Base-by-base conservation (phyloP, 129 eudicot genomes). In the Saussurea involucrata region DNA sequence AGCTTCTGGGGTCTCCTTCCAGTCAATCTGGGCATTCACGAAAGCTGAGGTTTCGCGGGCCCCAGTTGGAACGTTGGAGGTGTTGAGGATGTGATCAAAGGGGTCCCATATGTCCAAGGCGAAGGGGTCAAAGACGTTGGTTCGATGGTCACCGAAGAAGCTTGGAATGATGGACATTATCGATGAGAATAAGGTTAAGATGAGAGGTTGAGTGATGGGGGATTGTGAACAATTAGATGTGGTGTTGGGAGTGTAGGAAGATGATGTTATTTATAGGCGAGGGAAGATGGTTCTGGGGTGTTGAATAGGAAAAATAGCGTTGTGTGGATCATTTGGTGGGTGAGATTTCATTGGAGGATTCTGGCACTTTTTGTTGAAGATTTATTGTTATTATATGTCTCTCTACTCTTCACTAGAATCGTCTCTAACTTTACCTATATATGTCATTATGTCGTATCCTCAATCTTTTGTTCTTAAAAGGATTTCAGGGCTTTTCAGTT, bases 161-260 rank as follows among this genome's bases (percentile, higher is more conserved):
- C 87, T 83, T 69, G 90, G 88, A 74, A 82, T 79, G 9, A 89
- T 77, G 15, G 90, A 76, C 93, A 89, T 86, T 68, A 53, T 44
- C 9, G 27, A 24, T 6, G 34, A 67, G 61, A 46, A 53, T 53
- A 53, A 21, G 10, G 12, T 75, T 69, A 6, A 34, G 11, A 10
- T 42, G 49, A 76, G 63, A 18, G 6, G 40, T 44, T 44, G 57
- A 44, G 58, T 37, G 46, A 17, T 15, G 8, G 42, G 42, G 42
- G 42, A 36, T 36, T 36, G 6, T 36, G 42, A 36, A 36, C 20
- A 46, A 63, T 25, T 6, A 65, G 69, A 18, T 55, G 3, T 33
- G 37, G 8, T 66, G 55, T 21, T 44, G 82, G 37, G 15, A 71
- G 10, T 44, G 57, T 44, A 12, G 55, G 72, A 20, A 71, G 77